Conservation (phyloP, 768 basidiomycete species). For the Panellus pusillus region DNA sequence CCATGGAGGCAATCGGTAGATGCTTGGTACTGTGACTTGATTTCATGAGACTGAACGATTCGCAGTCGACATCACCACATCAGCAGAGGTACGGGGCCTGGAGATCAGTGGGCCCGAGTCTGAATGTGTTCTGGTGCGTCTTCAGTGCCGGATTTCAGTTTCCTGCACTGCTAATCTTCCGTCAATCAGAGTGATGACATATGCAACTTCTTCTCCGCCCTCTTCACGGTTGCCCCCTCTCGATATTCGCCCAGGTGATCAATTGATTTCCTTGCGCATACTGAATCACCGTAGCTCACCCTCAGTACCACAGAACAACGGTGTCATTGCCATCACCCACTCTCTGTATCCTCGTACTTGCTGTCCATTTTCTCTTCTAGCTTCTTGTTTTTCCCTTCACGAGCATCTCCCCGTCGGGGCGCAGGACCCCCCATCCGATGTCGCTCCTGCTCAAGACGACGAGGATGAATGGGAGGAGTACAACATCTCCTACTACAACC, state of each 20-base stretch:
- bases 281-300: too few species aligned
- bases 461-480: too few species aligned
- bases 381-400: too few species aligned
- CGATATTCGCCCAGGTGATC: slow-evolving; percentile 67
- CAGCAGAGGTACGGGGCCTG: slow-evolving; percentile 69
- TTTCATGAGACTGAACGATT: background rate
- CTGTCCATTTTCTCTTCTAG: too few species aligned
- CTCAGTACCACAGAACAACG: slow-evolving; percentile 60
- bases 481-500: too few species aligned
- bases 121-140: slow-evolving; percentile 64
- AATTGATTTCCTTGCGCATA: background rate
- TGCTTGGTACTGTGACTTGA: background rate
- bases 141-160: too few species aligned
- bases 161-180: too few species aligned
- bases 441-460: too few species aligned
- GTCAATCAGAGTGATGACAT: slow-evolving; percentile 82
- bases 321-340: slow-evolving; percentile 80
- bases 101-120: slow-evolving; percentile 61
- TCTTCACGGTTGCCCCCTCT: slow-evolving; percentile 84
- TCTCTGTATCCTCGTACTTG: too few species aligned
- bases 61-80: slow-evolving; percentile 6
- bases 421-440: too few species aligned
- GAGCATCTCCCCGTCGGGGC: too few species aligned
- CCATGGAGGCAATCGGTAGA: slow-evolving; percentile 12
- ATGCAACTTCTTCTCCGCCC: slow-evolving; percentile 73